Evolutionary conservation across 345 rosid genomes (phyloP).

Genomic region (Gossypium rotundifolium): DNA sequence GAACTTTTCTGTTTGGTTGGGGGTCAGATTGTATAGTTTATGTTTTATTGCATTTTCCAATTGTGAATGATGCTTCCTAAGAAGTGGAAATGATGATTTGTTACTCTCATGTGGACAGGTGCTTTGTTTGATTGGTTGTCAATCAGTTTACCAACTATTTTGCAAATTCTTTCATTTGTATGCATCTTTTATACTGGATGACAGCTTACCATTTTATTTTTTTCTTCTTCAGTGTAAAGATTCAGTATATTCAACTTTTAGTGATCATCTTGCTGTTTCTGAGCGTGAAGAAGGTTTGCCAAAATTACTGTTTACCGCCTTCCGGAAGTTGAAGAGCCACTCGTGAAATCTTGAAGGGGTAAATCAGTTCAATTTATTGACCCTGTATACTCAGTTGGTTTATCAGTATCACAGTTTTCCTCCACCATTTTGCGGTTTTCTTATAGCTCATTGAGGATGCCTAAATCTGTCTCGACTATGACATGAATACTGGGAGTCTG

Average conservation of each 20-base stretch:
- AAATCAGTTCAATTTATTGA: constrained; percentile 63
- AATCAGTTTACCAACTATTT: neutral
- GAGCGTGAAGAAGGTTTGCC: constrained; percentile 82
- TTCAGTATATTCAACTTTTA: constrained; percentile 69
- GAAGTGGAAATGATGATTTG: constrained; percentile 7
- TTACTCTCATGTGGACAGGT: neutral
- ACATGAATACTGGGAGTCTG: constrained; percentile 70
- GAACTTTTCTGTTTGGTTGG: neutral
- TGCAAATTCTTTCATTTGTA: neutral
- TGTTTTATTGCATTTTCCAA: neutral
- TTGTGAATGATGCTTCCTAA: neutral
- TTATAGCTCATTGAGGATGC: constrained; percentile 82
- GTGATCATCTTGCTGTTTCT: constrained; percentile 62
- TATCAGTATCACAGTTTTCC: constrained; percentile 46
- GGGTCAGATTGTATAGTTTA: neutral
- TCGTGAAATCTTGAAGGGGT: constrained; percentile 56
- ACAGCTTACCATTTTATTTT: neutral
- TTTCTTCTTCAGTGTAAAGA: constrained; percentile 52
- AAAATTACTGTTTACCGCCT: constrained; percentile 55
- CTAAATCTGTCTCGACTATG: constrained; percentile 74
- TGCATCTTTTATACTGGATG: neutral
- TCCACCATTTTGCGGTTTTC: constrained; percentile 67
- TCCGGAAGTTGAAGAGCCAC: constrained; percentile 68
- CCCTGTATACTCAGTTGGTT: constrained; percentile 55
- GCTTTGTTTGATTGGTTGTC: neutral